A percentile compares a stretch with the other conserved stretches of the same genome.
Evolutionary conservation across 2,329 filamentous ascomycete genomes (phyloP).

Genomic region (Chaetomium olivaceum): DNA sequence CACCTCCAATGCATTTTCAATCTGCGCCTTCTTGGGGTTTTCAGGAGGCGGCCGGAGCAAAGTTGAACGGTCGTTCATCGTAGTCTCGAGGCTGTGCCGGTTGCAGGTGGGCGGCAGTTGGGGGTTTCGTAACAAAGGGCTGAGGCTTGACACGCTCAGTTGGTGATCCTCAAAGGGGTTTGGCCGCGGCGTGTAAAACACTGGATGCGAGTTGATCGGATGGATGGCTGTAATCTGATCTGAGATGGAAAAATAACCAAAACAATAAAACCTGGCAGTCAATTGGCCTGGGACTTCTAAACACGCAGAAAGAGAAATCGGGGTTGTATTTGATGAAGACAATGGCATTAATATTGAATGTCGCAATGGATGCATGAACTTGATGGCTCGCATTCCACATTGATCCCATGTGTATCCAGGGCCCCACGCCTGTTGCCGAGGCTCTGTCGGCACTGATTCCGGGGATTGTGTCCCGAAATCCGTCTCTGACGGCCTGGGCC

Average conservation of each 20-base stretch:
- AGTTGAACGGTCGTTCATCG: slow-evolving; percentile 48
- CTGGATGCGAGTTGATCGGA: not conserved
- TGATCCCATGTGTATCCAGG: slow-evolving; percentile 1
- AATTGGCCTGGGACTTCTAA: not conserved
- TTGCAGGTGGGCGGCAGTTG: not conserved
- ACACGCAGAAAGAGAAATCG: not conserved
- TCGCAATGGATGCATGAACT: slow-evolving; percentile 1
- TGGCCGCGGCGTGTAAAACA: not conserved
- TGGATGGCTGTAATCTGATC: not conserved
- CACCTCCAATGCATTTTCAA: slow-evolving; percentile 88
- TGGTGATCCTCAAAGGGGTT: not conserved
- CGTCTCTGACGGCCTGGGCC: not conserved
- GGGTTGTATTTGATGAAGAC: not conserved
- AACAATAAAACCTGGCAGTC: not conserved
- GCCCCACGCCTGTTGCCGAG: slow-evolving; percentile 8
- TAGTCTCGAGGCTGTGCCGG: not conserved
- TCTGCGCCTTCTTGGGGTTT: slow-evolving; percentile 71
- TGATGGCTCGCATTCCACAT: not conserved
- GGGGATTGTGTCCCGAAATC: not conserved
- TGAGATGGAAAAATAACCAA: not conserved
- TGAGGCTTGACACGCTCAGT: not conserved
- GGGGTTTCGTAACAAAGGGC: not conserved
- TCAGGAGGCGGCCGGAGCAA: slow-evolving; percentile 74
- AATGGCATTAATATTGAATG: not conserved
- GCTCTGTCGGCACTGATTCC: slow-evolving; percentile 2